Evolutionary conservation across 176 grass and related monocot species (phyloP).

Genomic region (Cenchrus purpureus): DNA sequence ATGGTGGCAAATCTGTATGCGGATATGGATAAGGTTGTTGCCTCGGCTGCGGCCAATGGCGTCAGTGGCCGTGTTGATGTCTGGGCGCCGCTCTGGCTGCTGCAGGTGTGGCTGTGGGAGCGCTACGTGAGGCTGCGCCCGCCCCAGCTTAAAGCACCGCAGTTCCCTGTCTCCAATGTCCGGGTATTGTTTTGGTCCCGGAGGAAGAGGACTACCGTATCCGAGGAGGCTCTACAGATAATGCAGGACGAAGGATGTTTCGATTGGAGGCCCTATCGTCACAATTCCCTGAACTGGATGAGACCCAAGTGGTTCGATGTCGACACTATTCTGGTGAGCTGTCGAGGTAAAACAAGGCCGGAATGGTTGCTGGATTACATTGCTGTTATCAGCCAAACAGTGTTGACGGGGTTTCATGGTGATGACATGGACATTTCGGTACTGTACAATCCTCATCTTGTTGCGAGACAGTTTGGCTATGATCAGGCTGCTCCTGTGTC

Average conservation of each 20-base stretch:
- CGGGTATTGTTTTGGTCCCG: slow-evolving; percentile 35
- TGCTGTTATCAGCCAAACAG: slow-evolving; percentile 37
- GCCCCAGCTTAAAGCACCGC: slow-evolving; percentile 4
- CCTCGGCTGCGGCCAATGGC: not conserved
- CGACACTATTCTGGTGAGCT: slow-evolving; percentile 34
- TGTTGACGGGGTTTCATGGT: slow-evolving; percentile 44
- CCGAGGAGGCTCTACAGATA: slow-evolving; percentile 29
- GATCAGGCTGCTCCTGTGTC: slow-evolving; percentile 53
- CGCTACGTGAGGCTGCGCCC: slow-evolving; percentile 46
- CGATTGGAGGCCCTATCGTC: slow-evolving; percentile 58
- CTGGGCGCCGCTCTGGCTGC: slow-evolving; percentile 55
- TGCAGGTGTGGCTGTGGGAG: slow-evolving; percentile 72
- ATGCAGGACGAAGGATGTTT: slow-evolving; percentile 49
- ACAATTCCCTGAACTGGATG: slow-evolving; percentile 38
- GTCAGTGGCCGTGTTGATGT: slow-evolving; percentile 25
- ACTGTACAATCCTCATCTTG: slow-evolving; percentile 59
- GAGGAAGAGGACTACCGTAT: slow-evolving; percentile 37
- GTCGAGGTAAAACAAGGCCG: slow-evolving; percentile 32
- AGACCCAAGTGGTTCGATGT: slow-evolving; percentile 51
- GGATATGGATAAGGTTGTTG: slow-evolving; percentile 43
- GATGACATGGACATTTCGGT: slow-evolving; percentile 33
- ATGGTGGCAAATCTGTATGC: slow-evolving; percentile 59
- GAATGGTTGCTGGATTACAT: slow-evolving; percentile 56
- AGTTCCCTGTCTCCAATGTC: slow-evolving; percentile 42
- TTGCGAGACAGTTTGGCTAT: slow-evolving; percentile 70